Conservation (phyloP, 208 protist genomes). For the Crithidia bombi region DNA sequence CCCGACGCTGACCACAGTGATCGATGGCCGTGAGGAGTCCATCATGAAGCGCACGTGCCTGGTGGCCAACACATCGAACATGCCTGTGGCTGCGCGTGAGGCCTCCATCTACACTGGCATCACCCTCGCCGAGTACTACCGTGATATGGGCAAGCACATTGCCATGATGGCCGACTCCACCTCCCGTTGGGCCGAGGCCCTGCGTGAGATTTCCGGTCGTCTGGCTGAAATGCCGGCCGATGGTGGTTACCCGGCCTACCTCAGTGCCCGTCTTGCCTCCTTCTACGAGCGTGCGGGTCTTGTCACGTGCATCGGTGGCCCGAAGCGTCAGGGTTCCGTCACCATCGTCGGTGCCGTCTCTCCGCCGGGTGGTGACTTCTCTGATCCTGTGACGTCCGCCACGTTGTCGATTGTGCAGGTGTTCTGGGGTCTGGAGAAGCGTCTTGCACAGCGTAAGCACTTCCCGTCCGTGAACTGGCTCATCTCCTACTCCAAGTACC, state of each 20-base stretch:
- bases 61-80: conserved; percentile 99
- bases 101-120: conserved; percentile 99
- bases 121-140: conserved; percentile 99
- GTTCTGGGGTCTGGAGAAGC: conserved; percentile 99
- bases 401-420: conserved; percentile 99
- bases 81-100: conserved; percentile 99
- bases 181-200: conserved; percentile 99
- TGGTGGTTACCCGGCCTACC: conserved; percentile 99
- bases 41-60: conserved; percentile 99
- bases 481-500: conserved; percentile 99
- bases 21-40: conserved; percentile 96
- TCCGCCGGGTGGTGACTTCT: conserved; percentile 99
- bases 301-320: conserved; percentile 96
- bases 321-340: conserved; percentile 97
- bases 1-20: conserved; percentile 96
- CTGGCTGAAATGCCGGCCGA: conserved; percentile 99
- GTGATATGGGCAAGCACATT: conserved; percentile 99
- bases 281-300: conserved; percentile 99
- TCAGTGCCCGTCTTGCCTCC: conserved; percentile 98
- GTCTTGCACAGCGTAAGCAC: conserved; percentile 99
- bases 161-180: conserved; percentile 99
- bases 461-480: conserved; percentile 99
- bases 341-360: conserved; percentile 99
- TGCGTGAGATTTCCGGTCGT: conserved; percentile 99
- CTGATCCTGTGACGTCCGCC: conserved; percentile 99